These are phyloP conservation scores for Fagus crenata DNA, from an alignment of 306 rosid species.

Conservation along the genomic window DNA sequence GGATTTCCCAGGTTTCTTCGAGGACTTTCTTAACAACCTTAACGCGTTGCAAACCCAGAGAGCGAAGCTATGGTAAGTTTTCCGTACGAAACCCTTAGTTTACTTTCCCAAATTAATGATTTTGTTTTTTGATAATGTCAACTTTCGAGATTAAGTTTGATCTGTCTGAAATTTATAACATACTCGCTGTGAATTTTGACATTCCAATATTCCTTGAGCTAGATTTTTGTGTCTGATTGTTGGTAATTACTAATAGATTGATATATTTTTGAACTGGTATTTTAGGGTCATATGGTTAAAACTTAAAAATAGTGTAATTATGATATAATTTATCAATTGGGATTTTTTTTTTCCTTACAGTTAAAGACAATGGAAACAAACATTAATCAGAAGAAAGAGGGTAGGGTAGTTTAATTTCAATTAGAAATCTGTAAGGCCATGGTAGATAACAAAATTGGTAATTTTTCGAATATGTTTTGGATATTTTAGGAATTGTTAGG, in stretches of 20 bases:
- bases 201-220: neutral
- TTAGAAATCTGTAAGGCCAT: neutral
- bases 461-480: neutral
- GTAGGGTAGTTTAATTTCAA: neutral
- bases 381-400: neutral
- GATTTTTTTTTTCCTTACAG: neutral
- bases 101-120: neutral
- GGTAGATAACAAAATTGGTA: neutral
- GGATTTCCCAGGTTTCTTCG: too few species aligned
- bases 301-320: neutral
- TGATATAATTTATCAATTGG: constrained; percentile 1
- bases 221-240: neutral
- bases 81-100: too few species aligned
- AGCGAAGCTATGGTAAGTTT: constrained; percentile 8
- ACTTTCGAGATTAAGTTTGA: neutral
- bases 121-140: neutral
- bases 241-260: neutral
- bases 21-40: neutral
- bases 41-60: constrained; percentile 1
- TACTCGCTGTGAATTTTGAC: neutral
- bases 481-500: neutral
- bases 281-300: neutral
- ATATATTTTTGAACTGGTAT: neutral
- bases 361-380: neutral
- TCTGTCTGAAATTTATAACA: neutral